A percentile compares a stretch with the other conserved stretches of the same genome.
Conservation (phyloP, 1,284 basidiomycete species). For the Flammula alnicola region DNA sequence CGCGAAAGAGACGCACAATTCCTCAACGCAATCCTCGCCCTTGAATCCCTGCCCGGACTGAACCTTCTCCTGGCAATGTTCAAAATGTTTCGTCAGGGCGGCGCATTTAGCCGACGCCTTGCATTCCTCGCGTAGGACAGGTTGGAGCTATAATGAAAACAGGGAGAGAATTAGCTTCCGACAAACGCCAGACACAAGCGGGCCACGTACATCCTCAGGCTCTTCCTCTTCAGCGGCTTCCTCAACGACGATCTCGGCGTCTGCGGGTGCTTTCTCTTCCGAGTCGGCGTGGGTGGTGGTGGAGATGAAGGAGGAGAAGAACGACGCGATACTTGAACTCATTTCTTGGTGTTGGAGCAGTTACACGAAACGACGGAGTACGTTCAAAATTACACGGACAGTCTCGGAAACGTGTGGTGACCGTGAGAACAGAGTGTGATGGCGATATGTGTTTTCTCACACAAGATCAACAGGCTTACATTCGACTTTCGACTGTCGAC, state of each 20-base stretch:
- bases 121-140: conserved; percentile 78
- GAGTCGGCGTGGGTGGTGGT: conserved; percentile 63
- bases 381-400: conserved; percentile 23
- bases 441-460: too few relatives aligned
- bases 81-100: conserved; percentile 81
- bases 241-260: conserved; percentile 41
- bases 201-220: conserved; percentile 67
- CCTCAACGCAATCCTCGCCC: conserved; percentile 91
- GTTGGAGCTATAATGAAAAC: conserved; percentile 53
- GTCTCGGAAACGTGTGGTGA: conserved; percentile 20
- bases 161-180: background rate
- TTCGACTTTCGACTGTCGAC: too few relatives aligned
- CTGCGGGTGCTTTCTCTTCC: conserved; percentile 38
- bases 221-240: conserved; percentile 53
- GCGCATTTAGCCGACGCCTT: conserved; percentile 71
- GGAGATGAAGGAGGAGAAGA: conserved; percentile 67
- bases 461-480: too few relatives aligned
- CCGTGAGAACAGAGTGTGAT: too few relatives aligned
- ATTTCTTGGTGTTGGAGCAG: conserved; percentile 27
- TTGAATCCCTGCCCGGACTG: conserved; percentile 81
- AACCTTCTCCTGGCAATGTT: conserved; percentile 90
- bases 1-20: conserved; percentile 62
- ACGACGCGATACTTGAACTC: conserved; percentile 51
- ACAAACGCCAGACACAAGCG: background rate
- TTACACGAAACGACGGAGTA: conserved; percentile 5